Conservation (phyloP, 2,329 filamentous ascomycete genomes). For the Fusarium sp. region DNA sequence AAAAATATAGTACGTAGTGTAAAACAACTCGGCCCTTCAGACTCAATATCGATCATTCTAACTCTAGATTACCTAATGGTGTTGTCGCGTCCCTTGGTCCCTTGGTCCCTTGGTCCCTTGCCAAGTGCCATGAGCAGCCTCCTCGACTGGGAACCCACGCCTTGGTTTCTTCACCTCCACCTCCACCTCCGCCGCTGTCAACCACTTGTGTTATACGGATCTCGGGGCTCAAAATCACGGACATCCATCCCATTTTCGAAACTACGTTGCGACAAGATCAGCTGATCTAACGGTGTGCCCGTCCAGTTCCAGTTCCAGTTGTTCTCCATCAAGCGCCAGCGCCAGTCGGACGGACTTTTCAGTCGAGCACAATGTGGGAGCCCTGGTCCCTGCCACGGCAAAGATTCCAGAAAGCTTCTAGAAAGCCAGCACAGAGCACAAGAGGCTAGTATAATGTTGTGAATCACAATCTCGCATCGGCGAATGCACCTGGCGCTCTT, state of each 20-base stretch:
- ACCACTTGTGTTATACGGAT: too few species aligned
- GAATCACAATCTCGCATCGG: slow-evolving; percentile 43
- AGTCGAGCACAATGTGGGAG: slow-evolving; percentile 39
- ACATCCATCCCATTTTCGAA: slow-evolving; percentile 12
- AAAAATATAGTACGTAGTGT: not conserved
- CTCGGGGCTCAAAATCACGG: slow-evolving; percentile 13
- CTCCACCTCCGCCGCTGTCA: too few species aligned
- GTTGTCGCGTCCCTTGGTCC: slow-evolving; percentile 15
- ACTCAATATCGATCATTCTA: slow-evolving; percentile 1
- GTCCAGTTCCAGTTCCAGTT: not conserved
- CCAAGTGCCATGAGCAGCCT: not conserved
- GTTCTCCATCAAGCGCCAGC: slow-evolving; percentile 6
- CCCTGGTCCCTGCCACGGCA: slow-evolving; percentile 28
- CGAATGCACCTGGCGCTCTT: slow-evolving; percentile 25
- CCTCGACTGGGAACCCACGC: slow-evolving; percentile 22
- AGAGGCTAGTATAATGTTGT: slow-evolving; percentile 24
- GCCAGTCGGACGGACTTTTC: slow-evolving; percentile 41
- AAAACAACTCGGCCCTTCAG: not conserved
- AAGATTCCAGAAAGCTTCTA: slow-evolving; percentile 46
- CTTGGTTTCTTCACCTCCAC: slow-evolving; percentile 14
- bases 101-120: slow-evolving; percentile 9
- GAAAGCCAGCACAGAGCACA: slow-evolving; percentile 37
- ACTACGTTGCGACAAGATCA: slow-evolving; percentile 22
- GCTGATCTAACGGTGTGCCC: slow-evolving; percentile 20
- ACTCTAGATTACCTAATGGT: slow-evolving; percentile 6